Conservation (phyloP, 2,329 filamentous ascomycete species). For the Cladobotryum mycophilum region DNA sequence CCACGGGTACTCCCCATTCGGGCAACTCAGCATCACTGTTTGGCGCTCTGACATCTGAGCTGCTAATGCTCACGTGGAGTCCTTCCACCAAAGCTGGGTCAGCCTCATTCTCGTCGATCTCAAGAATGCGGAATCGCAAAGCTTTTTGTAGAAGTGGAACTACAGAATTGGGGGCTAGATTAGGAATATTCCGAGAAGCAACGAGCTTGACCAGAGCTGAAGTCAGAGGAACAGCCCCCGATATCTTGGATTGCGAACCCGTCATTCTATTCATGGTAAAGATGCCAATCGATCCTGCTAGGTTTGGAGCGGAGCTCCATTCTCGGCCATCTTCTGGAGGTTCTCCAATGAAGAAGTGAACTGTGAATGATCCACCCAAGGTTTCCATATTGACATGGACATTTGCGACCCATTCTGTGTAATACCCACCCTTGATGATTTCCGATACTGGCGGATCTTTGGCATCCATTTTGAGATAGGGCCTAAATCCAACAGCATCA, state of each 20-base stretch:
- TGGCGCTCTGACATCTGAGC: conserved; percentile 22
- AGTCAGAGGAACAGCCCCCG: conserved; percentile 48
- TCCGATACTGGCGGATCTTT: conserved; percentile 17
- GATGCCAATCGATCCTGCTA: conserved; percentile 56
- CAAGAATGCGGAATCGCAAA: conserved; percentile 30
- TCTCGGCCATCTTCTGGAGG: conserved; percentile 35
- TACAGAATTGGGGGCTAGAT: conserved; percentile 31
- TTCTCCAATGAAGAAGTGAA: conserved; percentile 63
- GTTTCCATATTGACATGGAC: conserved; percentile 56
- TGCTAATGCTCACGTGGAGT: conserved; percentile 25
- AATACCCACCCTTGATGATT: conserved; percentile 35
- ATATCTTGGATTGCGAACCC: conserved; percentile 30
- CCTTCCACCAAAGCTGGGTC: conserved; percentile 22
- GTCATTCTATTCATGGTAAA: conserved; percentile 39
- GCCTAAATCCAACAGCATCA: conserved; percentile 5
- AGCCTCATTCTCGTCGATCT: conserved; percentile 20
- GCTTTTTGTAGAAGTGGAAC: conserved; percentile 35
- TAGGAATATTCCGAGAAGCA: conserved; percentile 27
- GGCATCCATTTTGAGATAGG: conserved; percentile 23
- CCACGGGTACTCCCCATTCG: conserved; percentile 19
- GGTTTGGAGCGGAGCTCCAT: conserved; percentile 49
- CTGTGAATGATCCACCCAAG: conserved; percentile 51
- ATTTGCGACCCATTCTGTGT: conserved; percentile 63
- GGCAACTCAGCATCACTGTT: conserved; percentile 22
- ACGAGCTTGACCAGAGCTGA: conserved; percentile 40